phyloP scores from a whole-genome alignment of 805 yeast species.

The Sugiyamaella chiloensis region DNA sequence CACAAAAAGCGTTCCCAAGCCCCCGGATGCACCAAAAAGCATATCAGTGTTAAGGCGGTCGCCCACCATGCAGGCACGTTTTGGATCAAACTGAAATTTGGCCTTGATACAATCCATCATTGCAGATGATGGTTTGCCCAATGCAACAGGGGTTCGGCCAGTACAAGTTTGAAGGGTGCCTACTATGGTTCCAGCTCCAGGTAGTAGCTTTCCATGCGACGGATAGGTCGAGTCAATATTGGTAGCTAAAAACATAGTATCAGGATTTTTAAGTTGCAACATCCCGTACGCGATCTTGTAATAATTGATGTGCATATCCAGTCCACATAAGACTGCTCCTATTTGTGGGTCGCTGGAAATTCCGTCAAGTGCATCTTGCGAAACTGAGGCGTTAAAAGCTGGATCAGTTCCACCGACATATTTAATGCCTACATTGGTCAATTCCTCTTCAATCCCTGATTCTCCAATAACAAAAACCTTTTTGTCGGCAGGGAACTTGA shows the following conservation, averaged over 20 bases:
- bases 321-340: conserved; percentile 87
- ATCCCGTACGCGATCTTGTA: conserved; percentile 76
- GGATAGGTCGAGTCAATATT: conserved; percentile 96
- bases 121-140: conserved; percentile 88
- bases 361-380: conserved; percentile 42
- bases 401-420: conserved; percentile 85
- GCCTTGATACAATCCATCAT: conserved; percentile 89
- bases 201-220: conserved; percentile 74
- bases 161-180: conserved; percentile 70
- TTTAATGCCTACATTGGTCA: conserved; percentile 66
- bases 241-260: conserved; percentile 79
- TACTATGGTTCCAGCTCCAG: conserved; percentile 94
- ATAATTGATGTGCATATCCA: conserved; percentile 74
- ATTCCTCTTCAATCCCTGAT: conserved; percentile 77
- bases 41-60: conserved; percentile 95
- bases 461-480: conserved; percentile 93
- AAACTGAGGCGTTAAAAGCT: conserved; percentile 39
- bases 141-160: conserved; percentile 81
- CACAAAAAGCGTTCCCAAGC: conserved; percentile 81
- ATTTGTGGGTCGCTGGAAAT: conserved; percentile 59
- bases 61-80: conserved; percentile 84
- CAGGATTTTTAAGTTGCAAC: conserved; percentile 68
- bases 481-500: conserved; percentile 66
- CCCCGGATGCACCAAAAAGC: conserved; percentile 84
- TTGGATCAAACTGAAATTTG: conserved; percentile 49